These are phyloP conservation scores for Talaromyces sp. DNA, from an alignment of 2,329 filamentous ascomycete genomes.

Conservation along the genomic window DNA sequence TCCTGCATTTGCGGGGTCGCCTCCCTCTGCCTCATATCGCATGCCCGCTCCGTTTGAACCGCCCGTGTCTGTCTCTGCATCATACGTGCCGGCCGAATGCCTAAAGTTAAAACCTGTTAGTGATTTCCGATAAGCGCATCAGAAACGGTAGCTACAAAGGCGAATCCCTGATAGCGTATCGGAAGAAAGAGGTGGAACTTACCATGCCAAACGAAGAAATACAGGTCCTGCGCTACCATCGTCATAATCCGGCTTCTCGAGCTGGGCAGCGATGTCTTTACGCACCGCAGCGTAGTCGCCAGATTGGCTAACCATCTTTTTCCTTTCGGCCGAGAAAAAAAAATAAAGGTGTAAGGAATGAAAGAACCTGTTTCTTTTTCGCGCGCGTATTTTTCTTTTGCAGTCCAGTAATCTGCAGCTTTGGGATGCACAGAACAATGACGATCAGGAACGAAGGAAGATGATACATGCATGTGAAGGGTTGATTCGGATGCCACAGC, in stretches of 20 bases:
- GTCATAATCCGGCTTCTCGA: constrained; percentile 62
- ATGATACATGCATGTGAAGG: neutral
- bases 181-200: constrained; percentile 23
- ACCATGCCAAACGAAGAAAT: constrained; percentile 63
- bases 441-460: neutral
- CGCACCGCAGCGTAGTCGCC: constrained; percentile 50
- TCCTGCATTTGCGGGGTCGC: constrained; percentile 63
- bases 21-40: constrained; percentile 63
- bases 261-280: constrained; percentile 52
- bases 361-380: neutral
- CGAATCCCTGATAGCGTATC: neutral
- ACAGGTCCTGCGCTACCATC: constrained; percentile 64
- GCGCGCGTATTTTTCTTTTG: neutral
- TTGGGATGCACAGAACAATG: neutral
- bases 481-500: neutral
- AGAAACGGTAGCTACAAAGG: neutral
- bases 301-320: constrained; percentile 25
- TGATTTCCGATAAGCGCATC: neutral
- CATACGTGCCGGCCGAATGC: constrained; percentile 64
- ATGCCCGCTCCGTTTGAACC: constrained; percentile 65
- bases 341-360: neutral
- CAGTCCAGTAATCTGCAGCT: no score
- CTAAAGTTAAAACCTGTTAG: constrained; percentile 29
- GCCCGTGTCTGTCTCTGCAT: constrained; percentile 57
- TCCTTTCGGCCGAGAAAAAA: constrained; percentile 8